These are phyloP conservation scores for Boletus sp. DNA, from an alignment of 768 basidiomycete species.

Conservation along the genomic window DNA sequence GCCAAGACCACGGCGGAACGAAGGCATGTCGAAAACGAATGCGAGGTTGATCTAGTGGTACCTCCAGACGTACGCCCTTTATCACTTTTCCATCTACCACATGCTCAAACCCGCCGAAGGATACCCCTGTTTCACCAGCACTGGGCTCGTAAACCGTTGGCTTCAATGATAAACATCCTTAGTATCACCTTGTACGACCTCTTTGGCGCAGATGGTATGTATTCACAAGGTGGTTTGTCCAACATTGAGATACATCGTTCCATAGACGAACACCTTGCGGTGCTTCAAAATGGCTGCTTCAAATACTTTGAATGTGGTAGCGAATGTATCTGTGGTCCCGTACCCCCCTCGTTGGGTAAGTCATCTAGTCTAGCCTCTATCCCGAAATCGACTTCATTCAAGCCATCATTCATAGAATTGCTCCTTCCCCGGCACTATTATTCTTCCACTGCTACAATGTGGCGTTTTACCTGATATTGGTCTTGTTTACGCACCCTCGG, in stretches of 20 bases:
- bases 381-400: background rate
- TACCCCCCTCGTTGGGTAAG: slow-evolving; percentile 85
- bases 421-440: slow-evolving; percentile 74
- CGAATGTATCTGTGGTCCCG: slow-evolving; percentile 83
- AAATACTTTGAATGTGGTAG: slow-evolving; percentile 96
- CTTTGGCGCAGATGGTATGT: too few species aligned
- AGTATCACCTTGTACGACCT: too few species aligned
- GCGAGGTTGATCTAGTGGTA: slow-evolving; percentile 14
- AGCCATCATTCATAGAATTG: slow-evolving; percentile 48
- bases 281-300: slow-evolving; percentile 85
- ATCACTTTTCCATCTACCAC: background rate
- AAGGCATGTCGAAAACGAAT: background rate
- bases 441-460: slow-evolving; percentile 93
- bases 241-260: too few species aligned
- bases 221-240: too few species aligned
- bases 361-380: slow-evolving; percentile 6
- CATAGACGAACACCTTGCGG: slow-evolving; percentile 54
- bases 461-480: slow-evolving; percentile 92
- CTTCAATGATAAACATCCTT: too few species aligned
- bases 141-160: too few species aligned
- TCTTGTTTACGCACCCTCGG: too few species aligned
- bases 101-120: slow-evolving; percentile 9
- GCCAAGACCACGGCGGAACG: background rate
- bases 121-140: background rate
- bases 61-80: slow-evolving; percentile 23